phyloP scores from a whole-genome alignment of 768 basidiomycete genomes.

The Flagelloscypha sp. region DNA sequence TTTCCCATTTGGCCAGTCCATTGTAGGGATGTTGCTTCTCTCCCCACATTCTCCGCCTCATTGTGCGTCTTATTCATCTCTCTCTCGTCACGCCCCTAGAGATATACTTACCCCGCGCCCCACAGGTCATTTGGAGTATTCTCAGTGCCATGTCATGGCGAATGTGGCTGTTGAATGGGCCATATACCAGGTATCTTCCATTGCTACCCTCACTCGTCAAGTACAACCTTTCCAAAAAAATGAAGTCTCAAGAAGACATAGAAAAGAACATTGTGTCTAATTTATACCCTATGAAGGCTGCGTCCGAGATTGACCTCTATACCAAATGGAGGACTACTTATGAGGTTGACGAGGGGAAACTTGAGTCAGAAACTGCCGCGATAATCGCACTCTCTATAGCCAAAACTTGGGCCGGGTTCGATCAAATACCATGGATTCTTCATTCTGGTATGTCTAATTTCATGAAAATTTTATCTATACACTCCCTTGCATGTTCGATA shows the following conservation, averaged over 20 bases:
- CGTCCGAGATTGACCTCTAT: conserved; percentile 22
- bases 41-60: conserved; percentile 40
- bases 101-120: no score
- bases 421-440: conserved; percentile 30
- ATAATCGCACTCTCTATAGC: conserved; percentile 40
- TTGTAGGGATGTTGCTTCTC: conserved; percentile 40
- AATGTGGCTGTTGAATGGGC: conserved; percentile 40
- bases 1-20: conserved; percentile 41
- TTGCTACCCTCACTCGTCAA: conserved; percentile 27
- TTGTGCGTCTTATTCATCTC: no score
- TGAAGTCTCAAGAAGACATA: conserved; percentile 31
- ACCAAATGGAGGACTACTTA: conserved; percentile 32
- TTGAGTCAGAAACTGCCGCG: conserved; percentile 31
- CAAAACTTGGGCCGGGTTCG: conserved; percentile 45
- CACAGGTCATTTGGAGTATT: conserved; percentile 38
- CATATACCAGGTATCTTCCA: conserved; percentile 33
- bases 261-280: conserved; percentile 30
- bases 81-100: no score
- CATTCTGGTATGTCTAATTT: no score
- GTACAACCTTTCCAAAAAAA: conserved; percentile 22
- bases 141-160: conserved; percentile 36
- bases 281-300: conserved; percentile 34
- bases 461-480: no score
- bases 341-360: conserved; percentile 33
- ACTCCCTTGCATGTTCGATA: no score